phyloP scores from a whole-genome alignment of 2,329 filamentous ascomycete species.

The Xylaria arbuscula region DNA sequence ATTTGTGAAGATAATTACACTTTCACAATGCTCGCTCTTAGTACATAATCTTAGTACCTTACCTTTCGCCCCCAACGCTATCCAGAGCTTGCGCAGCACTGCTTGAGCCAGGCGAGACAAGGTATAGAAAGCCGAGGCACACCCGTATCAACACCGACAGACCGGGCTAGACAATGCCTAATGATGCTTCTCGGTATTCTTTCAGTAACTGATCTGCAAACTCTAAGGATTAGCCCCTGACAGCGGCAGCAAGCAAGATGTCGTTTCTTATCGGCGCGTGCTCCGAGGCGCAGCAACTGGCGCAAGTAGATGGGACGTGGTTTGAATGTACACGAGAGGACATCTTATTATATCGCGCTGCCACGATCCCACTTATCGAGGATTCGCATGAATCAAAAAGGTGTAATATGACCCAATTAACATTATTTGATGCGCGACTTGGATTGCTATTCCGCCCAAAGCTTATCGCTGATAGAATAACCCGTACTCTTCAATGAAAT shows the following conservation, averaged over 20 bases:
- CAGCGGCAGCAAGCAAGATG: conserved; percentile 12
- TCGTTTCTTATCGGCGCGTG: background rate
- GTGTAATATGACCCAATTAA: conserved; percentile 2
- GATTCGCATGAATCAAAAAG: background rate
- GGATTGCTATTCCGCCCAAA: conserved; percentile 11
- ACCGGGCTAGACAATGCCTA: conserved; percentile 18
- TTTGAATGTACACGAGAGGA: background rate
- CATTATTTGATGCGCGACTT: conserved; percentile 17
- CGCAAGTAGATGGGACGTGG: conserved; percentile 10
- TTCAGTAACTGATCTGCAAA: conserved; percentile 1
- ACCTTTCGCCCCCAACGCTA: conserved; percentile 1
- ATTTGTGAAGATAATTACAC: conserved; percentile 2
- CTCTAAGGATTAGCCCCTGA: conserved; percentile 5
- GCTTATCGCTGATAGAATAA: conserved; percentile 14
- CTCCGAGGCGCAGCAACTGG: background rate
- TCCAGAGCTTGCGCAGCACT: background rate
- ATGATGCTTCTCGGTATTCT: conserved; percentile 13
- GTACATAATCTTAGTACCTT: conserved; percentile 3
- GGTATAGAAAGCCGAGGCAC: conserved; percentile 10
- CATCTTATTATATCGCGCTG: conserved; percentile 8
- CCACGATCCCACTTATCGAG: background rate
- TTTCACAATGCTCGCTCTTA: background rate
- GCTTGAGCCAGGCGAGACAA: background rate
- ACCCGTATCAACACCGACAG: conserved; percentile 13
- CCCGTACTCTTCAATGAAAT: background rate